phyloP scores from a whole-genome alignment of 2,329 filamentous ascomycete species.

The Sclerotinia spermophila region DNA sequence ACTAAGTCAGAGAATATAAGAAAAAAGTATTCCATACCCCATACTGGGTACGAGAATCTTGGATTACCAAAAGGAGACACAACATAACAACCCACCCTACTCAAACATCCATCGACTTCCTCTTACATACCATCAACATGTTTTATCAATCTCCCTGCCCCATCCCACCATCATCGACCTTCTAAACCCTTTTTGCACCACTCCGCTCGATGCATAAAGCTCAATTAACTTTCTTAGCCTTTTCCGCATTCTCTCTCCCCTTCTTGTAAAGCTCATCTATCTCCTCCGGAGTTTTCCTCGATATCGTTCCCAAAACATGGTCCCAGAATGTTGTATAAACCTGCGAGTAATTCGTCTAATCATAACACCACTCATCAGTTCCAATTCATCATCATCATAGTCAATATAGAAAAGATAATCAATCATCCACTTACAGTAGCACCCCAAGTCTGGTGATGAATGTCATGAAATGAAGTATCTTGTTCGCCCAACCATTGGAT shows the following conservation, averaged over 20 bases:
- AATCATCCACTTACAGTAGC: neutral
- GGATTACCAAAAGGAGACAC: neutral
- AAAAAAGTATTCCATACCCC: neutral
- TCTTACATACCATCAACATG: neutral
- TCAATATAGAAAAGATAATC: neutral
- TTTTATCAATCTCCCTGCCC: neutral
- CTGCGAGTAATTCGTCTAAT: constrained; percentile 9
- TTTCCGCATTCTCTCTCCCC: neutral
- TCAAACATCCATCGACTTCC: neutral
- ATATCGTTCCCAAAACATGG: neutral
- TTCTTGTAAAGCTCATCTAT: constrained; percentile 5
- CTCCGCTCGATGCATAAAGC: neutral
- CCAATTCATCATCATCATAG: neutral
- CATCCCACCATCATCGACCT: neutral
- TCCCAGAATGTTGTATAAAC: constrained; percentile 13
- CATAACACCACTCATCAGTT: neutral
- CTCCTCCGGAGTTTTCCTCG: neutral
- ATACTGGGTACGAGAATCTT: neutral
- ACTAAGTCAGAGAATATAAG: neutral
- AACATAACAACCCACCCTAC: neutral
- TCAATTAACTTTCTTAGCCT: neutral
- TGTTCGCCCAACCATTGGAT: constrained; percentile 15
- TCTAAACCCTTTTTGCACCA: neutral
- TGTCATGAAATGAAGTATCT: constrained; percentile 15
- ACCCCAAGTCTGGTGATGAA: constrained; percentile 20